Evolutionary conservation across 2,329 filamentous ascomycete species (phyloP).

Genomic region (Ceratocystis alfenasii): DNA sequence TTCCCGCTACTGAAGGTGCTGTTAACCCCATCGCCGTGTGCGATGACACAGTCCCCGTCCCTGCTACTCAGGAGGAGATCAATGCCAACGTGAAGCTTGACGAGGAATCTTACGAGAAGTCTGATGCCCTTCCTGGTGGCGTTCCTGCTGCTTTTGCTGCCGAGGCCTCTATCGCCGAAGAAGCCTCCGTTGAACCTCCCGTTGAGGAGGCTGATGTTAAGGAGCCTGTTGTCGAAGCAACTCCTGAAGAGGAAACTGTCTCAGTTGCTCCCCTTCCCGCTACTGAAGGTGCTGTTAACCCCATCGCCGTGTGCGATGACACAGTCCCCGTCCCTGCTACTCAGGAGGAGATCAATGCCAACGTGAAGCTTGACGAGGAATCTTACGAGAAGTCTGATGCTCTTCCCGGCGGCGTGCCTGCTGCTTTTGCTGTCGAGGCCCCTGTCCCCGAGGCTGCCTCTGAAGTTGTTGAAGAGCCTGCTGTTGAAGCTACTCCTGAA

Average conservation of each 20-base stretch:
- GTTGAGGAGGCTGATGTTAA: constrained; percentile 11
- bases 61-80: constrained; percentile 53
- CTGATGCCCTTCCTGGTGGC: constrained; percentile 48
- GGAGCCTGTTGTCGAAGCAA: constrained; percentile 14
- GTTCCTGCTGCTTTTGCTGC: constrained; percentile 57
- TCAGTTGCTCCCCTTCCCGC: constrained; percentile 51
- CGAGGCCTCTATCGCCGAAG: constrained; percentile 53
- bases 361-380: constrained; percentile 67
- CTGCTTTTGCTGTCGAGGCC: constrained; percentile 47
- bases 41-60: constrained; percentile 71
- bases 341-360: constrained; percentile 54
- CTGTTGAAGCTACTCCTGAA: constrained; percentile 18
- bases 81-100: constrained; percentile 66
- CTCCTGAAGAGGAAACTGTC: constrained; percentile 35
- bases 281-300: constrained; percentile 57
- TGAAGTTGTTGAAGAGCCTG: constrained; percentile 12
- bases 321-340: constrained; percentile 66
- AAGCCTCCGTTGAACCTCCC: constrained; percentile 31
- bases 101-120: constrained; percentile 75
- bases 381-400: constrained; percentile 75
- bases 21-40: constrained; percentile 71
- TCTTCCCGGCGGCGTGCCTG: constrained; percentile 46
- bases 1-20: constrained; percentile 49
- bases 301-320: constrained; percentile 64
- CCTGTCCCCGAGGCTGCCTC: constrained; percentile 23